Conservation (phyloP, 306 rosid genomes). For the Herpetospermum pedunculosum region DNA sequence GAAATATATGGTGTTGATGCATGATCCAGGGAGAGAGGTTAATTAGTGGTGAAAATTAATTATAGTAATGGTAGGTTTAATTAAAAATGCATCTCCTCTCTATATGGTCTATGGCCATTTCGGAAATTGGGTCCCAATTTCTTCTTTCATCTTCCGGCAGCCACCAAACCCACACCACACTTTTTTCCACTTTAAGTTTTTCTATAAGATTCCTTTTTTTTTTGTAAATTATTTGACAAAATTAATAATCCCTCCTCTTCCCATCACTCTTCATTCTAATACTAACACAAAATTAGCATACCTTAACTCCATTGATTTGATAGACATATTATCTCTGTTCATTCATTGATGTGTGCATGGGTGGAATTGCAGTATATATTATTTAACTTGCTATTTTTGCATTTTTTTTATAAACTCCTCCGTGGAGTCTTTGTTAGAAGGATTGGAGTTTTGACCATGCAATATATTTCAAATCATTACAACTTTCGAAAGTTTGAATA, state of each 20-base stretch:
- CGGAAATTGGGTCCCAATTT: not conserved
- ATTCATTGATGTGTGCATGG: too few relatives aligned
- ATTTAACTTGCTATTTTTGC: not conserved
- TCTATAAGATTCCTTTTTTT: not conserved
- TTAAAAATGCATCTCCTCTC: too few relatives aligned
- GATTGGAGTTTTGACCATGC: constrained; percentile 8
- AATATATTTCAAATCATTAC: constrained; percentile 1
- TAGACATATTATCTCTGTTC: too few relatives aligned
- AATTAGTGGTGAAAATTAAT: not conserved
- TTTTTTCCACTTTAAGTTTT: not conserved
- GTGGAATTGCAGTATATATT: too few relatives aligned
- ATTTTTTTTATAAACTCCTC: not conserved
- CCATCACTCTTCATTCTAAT: not conserved
- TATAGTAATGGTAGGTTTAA: not conserved
- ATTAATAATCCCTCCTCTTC: not conserved
- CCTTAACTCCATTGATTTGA: not conserved
- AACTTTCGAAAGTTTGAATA: not conserved
- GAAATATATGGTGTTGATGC: not conserved
- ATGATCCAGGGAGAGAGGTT: not conserved
- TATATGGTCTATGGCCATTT: not conserved
- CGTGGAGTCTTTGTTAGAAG: not conserved
- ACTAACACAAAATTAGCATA: not conserved
- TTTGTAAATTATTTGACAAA: not conserved
- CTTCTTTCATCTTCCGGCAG: constrained; percentile 1
- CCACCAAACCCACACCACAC: constrained; percentile 2